These are phyloP conservation scores for Macrocybe gigantea DNA, from an alignment of 768 basidiomycete species.

Conservation along the genomic window DNA sequence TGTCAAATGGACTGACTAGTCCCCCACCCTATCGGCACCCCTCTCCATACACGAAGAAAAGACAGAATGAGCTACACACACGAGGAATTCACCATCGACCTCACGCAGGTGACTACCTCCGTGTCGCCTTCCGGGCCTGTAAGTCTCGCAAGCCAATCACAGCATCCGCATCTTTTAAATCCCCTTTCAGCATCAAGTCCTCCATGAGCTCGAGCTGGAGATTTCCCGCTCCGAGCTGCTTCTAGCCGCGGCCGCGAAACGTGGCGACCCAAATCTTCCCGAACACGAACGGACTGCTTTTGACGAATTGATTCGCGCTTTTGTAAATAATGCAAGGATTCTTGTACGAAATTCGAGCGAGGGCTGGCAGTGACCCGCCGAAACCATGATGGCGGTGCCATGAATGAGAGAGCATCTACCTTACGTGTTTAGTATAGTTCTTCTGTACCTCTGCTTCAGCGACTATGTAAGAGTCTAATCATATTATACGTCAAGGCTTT, in stretches of 20 bases:
- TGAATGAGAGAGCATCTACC: too few species aligned
- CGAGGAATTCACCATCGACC: slow-evolving; percentile 88
- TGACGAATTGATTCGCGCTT: slow-evolving; percentile 87
- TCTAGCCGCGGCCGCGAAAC: slow-evolving; percentile 63
- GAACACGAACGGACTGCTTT: slow-evolving; percentile 72
- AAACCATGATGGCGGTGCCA: not conserved
- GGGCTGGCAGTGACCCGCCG: slow-evolving; percentile 33
- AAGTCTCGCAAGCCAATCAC: slow-evolving; percentile 14
- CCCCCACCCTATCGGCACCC: slow-evolving; percentile 58
- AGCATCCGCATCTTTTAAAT: not conserved
- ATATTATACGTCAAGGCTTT: too few species aligned
- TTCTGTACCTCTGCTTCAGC: too few species aligned
- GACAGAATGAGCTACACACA: slow-evolving; percentile 92
- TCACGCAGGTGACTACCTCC: slow-evolving; percentile 81
- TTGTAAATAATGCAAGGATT: slow-evolving; percentile 91
- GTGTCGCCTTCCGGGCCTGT: slow-evolving; percentile 44
- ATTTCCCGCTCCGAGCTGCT: slow-evolving; percentile 67
- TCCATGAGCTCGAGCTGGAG: slow-evolving; percentile 92
- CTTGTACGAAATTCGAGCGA: slow-evolving; percentile 70
- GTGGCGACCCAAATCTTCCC: slow-evolving; percentile 50
- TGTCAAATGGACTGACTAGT: slow-evolving; percentile 30
- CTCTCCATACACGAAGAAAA: slow-evolving; percentile 66
- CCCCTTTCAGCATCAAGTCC: slow-evolving; percentile 42
- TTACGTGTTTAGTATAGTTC: too few species aligned
- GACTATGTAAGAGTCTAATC: too few species aligned